Evolutionary conservation across 202 grass and related monocot species (phyloP).

Genomic region (Zizania palustris): DNA sequence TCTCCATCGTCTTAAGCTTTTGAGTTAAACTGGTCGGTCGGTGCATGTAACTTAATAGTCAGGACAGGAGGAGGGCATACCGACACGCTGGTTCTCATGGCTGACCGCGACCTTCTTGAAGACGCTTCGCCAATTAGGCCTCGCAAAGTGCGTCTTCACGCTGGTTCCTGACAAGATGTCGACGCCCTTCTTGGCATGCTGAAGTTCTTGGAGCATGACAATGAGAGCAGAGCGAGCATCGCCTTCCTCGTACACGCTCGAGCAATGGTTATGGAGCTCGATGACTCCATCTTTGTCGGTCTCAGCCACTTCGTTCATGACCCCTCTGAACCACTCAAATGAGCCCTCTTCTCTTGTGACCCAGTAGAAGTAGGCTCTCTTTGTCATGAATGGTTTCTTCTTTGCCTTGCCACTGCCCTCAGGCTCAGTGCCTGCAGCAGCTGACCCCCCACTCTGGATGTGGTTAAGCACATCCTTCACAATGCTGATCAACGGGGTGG

Average conservation of each 20-base stretch:
- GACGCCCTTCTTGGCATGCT: constrained; percentile 85
- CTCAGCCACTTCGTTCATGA: constrained; percentile 93
- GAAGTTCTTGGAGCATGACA: constrained; percentile 89
- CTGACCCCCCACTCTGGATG: constrained; percentile 49
- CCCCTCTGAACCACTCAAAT: constrained; percentile 90
- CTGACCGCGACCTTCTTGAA: constrained; percentile 81
- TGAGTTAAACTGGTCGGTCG: too few species aligned
- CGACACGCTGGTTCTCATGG: constrained; percentile 64
- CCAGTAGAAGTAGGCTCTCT: constrained; percentile 93
- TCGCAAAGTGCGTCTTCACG: constrained; percentile 84
- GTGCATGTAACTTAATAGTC: too few species aligned
- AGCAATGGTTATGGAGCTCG: constrained; percentile 94
- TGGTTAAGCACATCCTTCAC: constrained; percentile 96
- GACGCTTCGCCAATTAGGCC: constrained; percentile 88
- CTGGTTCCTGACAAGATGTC: constrained; percentile 86
- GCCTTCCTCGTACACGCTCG: constrained; percentile 82
- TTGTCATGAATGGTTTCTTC: constrained; percentile 63
- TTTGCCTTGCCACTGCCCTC: constrained; percentile 41
- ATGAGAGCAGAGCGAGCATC: constrained; percentile 91
- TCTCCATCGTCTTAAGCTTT: too few species aligned
- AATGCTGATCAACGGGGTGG: constrained; percentile 96
- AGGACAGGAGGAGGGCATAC: constrained; percentile 39
- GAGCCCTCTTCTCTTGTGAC: constrained; percentile 94
- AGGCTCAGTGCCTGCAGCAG: constrained; percentile 38
- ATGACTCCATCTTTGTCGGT: constrained; percentile 74